phyloP scores from a whole-genome alignment of 2,329 filamentous ascomycete genomes.

The Lasiodiplodia sp. region DNA sequence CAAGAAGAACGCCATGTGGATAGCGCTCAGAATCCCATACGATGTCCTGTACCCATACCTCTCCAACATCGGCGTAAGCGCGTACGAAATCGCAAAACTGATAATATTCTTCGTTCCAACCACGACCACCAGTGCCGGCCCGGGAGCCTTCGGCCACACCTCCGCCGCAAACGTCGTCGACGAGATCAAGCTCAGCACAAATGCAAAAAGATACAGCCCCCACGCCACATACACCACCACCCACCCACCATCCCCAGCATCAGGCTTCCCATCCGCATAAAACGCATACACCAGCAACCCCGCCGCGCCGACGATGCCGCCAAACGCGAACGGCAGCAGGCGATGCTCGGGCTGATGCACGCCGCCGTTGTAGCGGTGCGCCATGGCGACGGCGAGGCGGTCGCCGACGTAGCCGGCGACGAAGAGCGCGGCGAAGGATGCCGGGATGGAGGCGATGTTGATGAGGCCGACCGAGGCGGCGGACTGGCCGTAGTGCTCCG shows the following conservation, averaged over 20 bases:
- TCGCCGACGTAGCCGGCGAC: constrained; percentile 38
- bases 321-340: constrained; percentile 43
- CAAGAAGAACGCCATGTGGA: constrained; percentile 33
- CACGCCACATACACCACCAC: constrained; percentile 42
- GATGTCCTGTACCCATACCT: constrained; percentile 35
- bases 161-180: constrained; percentile 43
- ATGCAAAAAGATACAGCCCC: constrained; percentile 38
- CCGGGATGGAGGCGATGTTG: constrained; percentile 35
- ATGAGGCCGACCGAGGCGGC: constrained; percentile 33
- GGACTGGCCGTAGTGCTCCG: constrained; percentile 44
- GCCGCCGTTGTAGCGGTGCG: constrained; percentile 41
- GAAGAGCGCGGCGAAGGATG: constrained; percentile 36
- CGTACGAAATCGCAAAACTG: constrained; percentile 43
- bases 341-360: constrained; percentile 47
- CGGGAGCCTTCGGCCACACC: constrained; percentile 39
- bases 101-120: constrained; percentile 47
- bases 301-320: constrained; percentile 41
- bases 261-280: not conserved
- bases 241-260: not conserved
- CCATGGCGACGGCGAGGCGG: constrained; percentile 40
- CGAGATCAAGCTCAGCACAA: constrained; percentile 39
- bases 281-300: not conserved
- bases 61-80: constrained; percentile 43
- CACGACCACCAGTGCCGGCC: constrained; percentile 44
- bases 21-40: constrained; percentile 36